These are phyloP conservation scores for Penicillium janthinellum DNA, from an alignment of 2,329 filamentous ascomycete genomes.

Conservation along the genomic window DNA sequence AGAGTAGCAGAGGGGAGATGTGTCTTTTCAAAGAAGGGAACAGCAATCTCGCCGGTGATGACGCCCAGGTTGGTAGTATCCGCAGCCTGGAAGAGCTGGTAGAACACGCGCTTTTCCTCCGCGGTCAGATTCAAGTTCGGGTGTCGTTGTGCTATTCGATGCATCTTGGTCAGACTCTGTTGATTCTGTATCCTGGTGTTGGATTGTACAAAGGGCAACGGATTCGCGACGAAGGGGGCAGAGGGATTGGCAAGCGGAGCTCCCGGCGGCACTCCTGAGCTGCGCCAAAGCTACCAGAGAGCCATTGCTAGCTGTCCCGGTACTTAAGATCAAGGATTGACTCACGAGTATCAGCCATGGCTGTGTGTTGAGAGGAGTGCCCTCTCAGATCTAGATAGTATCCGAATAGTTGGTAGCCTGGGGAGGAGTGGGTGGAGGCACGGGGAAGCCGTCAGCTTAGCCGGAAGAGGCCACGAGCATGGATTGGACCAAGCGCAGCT, in stretches of 20 bases:
- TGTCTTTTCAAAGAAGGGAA: slow-evolving; percentile 98
- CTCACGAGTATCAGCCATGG: slow-evolving; percentile 40
- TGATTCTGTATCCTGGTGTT: not conserved
- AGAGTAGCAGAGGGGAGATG: slow-evolving; percentile 81
- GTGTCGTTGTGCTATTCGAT: slow-evolving; percentile 38
- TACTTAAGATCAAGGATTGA: not conserved
- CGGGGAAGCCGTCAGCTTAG: slow-evolving; percentile 27
- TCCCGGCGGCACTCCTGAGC: slow-evolving; percentile 28
- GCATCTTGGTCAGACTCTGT: slow-evolving; percentile 29
- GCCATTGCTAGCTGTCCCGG: not conserved
- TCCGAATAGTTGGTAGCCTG: slow-evolving; percentile 24
- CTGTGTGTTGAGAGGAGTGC: slow-evolving; percentile 33
- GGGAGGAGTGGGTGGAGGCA: slow-evolving; percentile 18
- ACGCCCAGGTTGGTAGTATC: slow-evolving; percentile 90
- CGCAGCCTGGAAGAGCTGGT: slow-evolving; percentile 88
- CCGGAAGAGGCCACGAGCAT: slow-evolving; percentile 33
- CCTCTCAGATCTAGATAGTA: slow-evolving; percentile 24
- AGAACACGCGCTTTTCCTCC: slow-evolving; percentile 92
- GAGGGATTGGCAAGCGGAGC: slow-evolving; percentile 18
- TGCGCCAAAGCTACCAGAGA: slow-evolving; percentile 14
- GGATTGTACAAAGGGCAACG: not conserved
- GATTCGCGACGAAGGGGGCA: slow-evolving; percentile 14
- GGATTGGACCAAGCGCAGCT: slow-evolving; percentile 27
- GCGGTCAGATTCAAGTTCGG: slow-evolving; percentile 81
- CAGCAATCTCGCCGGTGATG: slow-evolving; percentile 91